A percentile compares a stretch with the other conserved stretches of the same genome.
Conservation (phyloP, 2,329 filamentous ascomycete genomes). For the Nemania sp. region DNA sequence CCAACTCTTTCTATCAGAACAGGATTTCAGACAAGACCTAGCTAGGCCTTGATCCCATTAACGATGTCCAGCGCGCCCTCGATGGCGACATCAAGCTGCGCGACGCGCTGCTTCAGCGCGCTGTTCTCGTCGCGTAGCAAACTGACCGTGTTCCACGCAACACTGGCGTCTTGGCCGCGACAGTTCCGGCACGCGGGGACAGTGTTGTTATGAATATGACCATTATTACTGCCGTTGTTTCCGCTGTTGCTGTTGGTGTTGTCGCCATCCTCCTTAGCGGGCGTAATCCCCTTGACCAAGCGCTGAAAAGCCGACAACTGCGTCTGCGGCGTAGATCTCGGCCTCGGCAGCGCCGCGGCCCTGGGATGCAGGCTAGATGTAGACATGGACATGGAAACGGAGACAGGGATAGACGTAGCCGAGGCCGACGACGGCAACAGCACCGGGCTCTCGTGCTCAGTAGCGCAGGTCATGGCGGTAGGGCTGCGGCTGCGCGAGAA, state of each 20-base stretch:
- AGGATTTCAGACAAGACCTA: background rate
- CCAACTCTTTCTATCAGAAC: no score
- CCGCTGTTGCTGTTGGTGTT: no score
- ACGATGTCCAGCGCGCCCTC: slow-evolving; percentile 64
- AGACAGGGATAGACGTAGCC: background rate
- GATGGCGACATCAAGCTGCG: slow-evolving; percentile 61
- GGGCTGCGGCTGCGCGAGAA: slow-evolving; percentile 65
- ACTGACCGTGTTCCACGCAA: slow-evolving; percentile 68
- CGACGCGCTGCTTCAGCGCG: slow-evolving; percentile 61
- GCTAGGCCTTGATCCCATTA: slow-evolving; percentile 54
- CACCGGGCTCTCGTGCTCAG: slow-evolving; percentile 30
- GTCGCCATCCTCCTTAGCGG: slow-evolving; percentile 39
- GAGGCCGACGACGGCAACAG: slow-evolving; percentile 10
- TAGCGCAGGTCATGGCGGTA: slow-evolving; percentile 47
- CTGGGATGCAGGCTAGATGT: slow-evolving; percentile 13
- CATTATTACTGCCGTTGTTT: no score
- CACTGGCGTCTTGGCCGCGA: slow-evolving; percentile 58
- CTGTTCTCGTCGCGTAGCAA: slow-evolving; percentile 65
- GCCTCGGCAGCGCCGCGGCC: slow-evolving; percentile 28
- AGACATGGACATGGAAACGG: background rate
- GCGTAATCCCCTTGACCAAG: slow-evolving; percentile 50
- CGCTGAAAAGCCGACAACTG: slow-evolving; percentile 53
- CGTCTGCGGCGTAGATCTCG: slow-evolving; percentile 41
- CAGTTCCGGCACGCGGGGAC: slow-evolving; percentile 56
- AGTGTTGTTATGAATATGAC: no score